Base-by-base conservation (phyloP, 164 flowering plant species). In the Amborella trichopoda region DNA sequence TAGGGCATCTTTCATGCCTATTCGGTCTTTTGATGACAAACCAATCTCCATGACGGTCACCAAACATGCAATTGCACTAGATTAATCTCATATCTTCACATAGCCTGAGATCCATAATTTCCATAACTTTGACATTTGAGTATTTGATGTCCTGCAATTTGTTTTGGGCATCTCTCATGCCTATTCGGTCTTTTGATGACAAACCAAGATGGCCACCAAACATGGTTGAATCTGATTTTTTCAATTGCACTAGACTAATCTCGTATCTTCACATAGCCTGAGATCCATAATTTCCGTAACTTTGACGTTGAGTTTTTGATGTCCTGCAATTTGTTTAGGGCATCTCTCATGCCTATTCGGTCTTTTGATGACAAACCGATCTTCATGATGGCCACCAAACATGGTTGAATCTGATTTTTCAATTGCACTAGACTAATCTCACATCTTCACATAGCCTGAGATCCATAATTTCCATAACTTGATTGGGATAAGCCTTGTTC, bases 131-230 rank as follows among this genome's bases (percentile, higher is more conserved):
- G n/a, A n/a, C n/a, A n/a, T n/a, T n/a, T n/a, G n/a, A n/a, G n/a
- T 48, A 24, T 1, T 46, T 52, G 4, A 48, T 40, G 1, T 28
- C 72, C 68, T n/a, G 23, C 47, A 14, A 72, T 37, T 10, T 26
- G 23, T 12, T 73, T 73, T 39, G 3, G 12, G 21, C 41, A n/a
- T 23, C 67, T 21, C 3, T 40, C 26, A 2, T n/a, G n/a, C n/a
- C n/a, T n/a, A n/a, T n/a, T n/a, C n/a, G n/a, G n/a, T n/a, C n/a
- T n/a, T n/a, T n/a, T n/a, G n/a, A n/a, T n/a, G n/a, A n/a, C n/a
- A n/a, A n/a, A n/a, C n/a, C n/a, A n/a, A n/a, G n/a, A n/a, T n/a
- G n/a, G n/a, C n/a, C n/a, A n/a, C n/a, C n/a, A n/a, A n/a, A n/a
- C n/a, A n/a, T n/a, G n/a, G n/a, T n/a, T n/a, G n/a, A n/a, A n/a